Percentiles rank a stretch among this genome's conserved stretches.
phyloP scores from a whole-genome alignment of 2,329 filamentous ascomycete species.

The Pseudocercospora crystallina region DNA sequence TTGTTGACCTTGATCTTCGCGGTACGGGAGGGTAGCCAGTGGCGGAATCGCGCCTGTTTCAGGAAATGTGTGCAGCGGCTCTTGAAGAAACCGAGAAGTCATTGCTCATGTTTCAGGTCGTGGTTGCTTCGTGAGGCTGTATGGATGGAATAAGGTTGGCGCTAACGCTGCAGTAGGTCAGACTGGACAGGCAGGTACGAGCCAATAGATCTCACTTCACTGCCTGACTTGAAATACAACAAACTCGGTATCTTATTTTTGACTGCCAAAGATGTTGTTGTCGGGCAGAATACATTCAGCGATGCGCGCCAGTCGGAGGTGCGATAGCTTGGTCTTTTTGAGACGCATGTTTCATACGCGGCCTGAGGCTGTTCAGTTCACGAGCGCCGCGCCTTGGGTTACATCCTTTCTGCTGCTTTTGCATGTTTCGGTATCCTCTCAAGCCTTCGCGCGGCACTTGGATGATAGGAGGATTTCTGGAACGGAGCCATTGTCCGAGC shows the following conservation, averaged over 20 bases:
- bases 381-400: background rate
- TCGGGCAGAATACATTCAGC: too few relatives aligned
- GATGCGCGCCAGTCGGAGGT: too few relatives aligned
- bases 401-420: background rate
- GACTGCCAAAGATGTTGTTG: too few relatives aligned
- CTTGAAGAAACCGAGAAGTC: too few relatives aligned
- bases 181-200: too few relatives aligned
- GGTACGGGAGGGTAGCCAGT: background rate
- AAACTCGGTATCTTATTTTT: too few relatives aligned
- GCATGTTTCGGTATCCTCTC: conserved; percentile 4
- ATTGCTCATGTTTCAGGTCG: conserved; percentile 12
- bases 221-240: too few relatives aligned
- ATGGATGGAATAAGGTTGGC: background rate
- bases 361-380: background rate
- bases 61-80: conserved; percentile 1
- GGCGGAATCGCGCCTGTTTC: conserved; percentile 6
- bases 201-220: too few relatives aligned
- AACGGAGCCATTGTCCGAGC: background rate
- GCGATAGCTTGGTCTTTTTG: background rate
- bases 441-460: conserved; percentile 1
- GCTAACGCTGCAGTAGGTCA: background rate
- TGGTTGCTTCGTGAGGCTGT: background rate
- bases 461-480: conserved; percentile 2
- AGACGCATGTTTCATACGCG: conserved; percentile 5
- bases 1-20: too few relatives aligned